phyloP scores from a whole-genome alignment of 768 basidiomycete species.

The Lactarius sp. region DNA sequence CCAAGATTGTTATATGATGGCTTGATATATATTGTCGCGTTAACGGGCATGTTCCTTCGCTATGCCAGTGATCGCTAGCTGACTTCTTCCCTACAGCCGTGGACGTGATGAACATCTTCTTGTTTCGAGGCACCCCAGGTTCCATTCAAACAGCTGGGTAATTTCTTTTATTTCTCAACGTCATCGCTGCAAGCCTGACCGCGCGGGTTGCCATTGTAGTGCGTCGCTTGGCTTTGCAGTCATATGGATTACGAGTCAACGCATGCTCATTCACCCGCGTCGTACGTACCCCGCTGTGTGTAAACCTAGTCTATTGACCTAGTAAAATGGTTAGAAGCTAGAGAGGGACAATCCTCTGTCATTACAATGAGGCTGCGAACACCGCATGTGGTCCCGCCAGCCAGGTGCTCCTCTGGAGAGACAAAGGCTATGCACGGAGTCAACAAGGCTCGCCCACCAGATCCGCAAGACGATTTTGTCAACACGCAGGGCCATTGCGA shows the following conservation, averaged over 20 bases:
- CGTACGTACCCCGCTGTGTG: slow-evolving; percentile 24
- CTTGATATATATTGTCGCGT: neutral
- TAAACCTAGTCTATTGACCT: neutral
- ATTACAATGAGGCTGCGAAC: neutral
- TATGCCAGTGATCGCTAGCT: neutral
- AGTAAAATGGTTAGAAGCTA: neutral
- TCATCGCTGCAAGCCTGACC: slow-evolving; percentile 1
- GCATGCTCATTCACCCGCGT: slow-evolving; percentile 34
- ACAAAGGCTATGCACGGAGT: neutral
- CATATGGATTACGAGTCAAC: slow-evolving; percentile 36
- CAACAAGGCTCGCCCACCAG: neutral
- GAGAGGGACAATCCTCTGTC: neutral
- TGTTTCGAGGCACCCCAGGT: slow-evolving; percentile 26
- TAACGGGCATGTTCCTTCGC: neutral
- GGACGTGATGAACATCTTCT: slow-evolving; percentile 27
- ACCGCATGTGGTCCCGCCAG: neutral
- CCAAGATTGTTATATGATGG: slow-evolving; percentile 16
- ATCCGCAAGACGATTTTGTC: neutral
- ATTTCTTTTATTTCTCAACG: neutral
- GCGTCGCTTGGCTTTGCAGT: slow-evolving; percentile 32
- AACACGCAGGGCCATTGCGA: neutral
- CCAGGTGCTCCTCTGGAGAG: neutral
- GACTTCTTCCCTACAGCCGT: neutral
- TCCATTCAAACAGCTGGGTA: slow-evolving; percentile 26
- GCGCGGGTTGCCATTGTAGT: slow-evolving; percentile 15